Evolutionary conservation across 1,139 yeast genomes (phyloP).

Genomic region (Sugiyamaella paludigena): DNA sequence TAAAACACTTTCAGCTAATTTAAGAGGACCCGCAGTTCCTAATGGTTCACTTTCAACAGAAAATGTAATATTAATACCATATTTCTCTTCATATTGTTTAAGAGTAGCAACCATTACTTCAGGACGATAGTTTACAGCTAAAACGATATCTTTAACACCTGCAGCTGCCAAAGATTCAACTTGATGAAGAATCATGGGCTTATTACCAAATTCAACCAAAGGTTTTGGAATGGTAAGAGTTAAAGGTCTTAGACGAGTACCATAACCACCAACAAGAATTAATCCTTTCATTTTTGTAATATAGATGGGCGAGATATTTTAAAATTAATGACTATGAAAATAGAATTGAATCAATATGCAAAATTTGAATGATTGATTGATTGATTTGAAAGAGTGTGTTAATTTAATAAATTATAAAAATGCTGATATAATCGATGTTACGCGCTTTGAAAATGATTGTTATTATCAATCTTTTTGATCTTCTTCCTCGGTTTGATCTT

Average conservation of each 20-base stretch:
- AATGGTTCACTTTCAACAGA: conserved; percentile 99
- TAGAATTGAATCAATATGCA: neutral
- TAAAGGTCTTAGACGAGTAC: conserved; percentile 99
- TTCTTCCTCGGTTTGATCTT: no score
- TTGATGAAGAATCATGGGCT: conserved; percentile 87
- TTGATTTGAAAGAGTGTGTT: conserved; percentile 2
- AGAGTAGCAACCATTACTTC: conserved; percentile 97
- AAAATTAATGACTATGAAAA: conserved; percentile 3
- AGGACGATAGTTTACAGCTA: conserved; percentile 99
- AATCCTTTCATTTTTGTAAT: conserved; percentile 99
- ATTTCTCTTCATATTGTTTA: conserved; percentile 89
- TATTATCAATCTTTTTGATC: no score
- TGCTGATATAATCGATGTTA: no score
- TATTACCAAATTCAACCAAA: conserved; percentile 96
- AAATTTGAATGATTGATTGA: neutral
- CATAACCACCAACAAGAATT: conserved; percentile 99
- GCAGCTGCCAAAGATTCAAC: conserved; percentile 97
- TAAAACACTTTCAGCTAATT: conserved; percentile 91
- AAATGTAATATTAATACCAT: conserved; percentile 93
- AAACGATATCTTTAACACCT: conserved; percentile 97
- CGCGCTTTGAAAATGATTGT: no score
- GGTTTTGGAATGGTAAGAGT: conserved; percentile 98
- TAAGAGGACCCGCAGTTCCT: conserved; percentile 99
- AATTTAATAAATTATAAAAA: neutral
- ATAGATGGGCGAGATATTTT: conserved; percentile 12